Evolutionary conservation across 2,329 filamentous ascomycete species (phyloP), one percentile per base, ranked within the genome.

Genomic region (Clarireedia homoeocarpa): DNA sequence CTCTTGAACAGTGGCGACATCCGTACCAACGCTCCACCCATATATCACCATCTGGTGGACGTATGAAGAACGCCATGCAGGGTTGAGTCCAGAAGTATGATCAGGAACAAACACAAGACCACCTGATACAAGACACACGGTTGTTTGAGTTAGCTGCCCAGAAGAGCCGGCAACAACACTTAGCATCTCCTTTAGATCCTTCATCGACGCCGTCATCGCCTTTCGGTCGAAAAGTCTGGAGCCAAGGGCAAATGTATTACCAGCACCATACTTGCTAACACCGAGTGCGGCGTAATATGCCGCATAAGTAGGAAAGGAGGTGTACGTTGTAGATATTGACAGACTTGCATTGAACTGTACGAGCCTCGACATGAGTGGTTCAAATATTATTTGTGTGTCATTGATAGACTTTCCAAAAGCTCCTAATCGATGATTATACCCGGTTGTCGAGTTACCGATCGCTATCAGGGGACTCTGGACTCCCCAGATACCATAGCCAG

Each of bases 241-340:
- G 4, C 66, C 68, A 2, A 66, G 30, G 30, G 48, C 51, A 40
- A 53, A 48, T 50, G 61, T 51, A 57, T 57, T 42, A 61, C 55
- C 38, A 61, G 64, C 60, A 50, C 64, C 47, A 56, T 63, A 10
- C 17, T 56, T n/a, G 14, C 23, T 17, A 61, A 64, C 59, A 61
- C 15, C 59, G 42, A 38, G 63, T 58, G 40, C 66, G 26, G 62
- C 61, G 66, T 68, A 70, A 56, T 70, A 71, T 58, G 65, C 62
- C 3, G 30, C 27, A 55, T 70, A 70, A 10, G 58, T 57, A 5
- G 55, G 52, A 38, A 61, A 70, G 34, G 45, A 57, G 26, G 63
- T 60, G 12, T 60, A 44, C 7, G 40, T 46, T 10, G 53, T 9
- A 5, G 27, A 23, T 12, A 70, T 51, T 51, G 61, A 40, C 4